These are phyloP conservation scores for Alternaria sp. DNA, from an alignment of 2,329 filamentous ascomycete genomes.

Conservation along the genomic window DNA sequence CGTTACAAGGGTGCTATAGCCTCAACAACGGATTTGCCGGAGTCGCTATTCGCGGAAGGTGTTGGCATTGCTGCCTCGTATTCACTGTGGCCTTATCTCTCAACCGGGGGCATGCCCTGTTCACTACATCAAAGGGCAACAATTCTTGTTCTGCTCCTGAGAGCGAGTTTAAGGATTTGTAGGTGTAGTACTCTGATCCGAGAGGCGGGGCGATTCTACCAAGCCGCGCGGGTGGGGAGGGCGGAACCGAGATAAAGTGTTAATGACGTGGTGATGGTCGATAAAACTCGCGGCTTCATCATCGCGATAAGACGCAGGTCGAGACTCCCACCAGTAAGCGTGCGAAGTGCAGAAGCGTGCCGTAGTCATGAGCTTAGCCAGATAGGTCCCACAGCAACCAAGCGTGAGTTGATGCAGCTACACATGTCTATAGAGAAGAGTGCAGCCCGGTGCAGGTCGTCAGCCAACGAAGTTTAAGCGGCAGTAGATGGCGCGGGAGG, in stretches of 20 bases:
- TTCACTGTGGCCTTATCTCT: neutral
- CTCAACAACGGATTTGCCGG: neutral
- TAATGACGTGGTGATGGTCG: conserved; percentile 3
- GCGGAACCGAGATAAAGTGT: conserved; percentile 1
- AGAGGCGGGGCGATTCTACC: neutral
- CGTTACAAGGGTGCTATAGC: neutral
- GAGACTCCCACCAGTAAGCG: conserved; percentile 3
- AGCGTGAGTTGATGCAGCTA: neutral
- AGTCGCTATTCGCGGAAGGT: neutral
- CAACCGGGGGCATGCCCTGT: neutral
- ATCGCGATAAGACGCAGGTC: conserved; percentile 3
- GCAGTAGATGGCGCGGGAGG: conserved; percentile 20
- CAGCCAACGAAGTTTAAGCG: conserved; percentile 9
- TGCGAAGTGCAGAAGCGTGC: conserved; percentile 1
- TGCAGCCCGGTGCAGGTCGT: neutral
- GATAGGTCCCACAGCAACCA: conserved; percentile 1
- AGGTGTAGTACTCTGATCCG: neutral
- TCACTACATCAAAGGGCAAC: neutral
- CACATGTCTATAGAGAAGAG: neutral
- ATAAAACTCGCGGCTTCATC: conserved; percentile 2
- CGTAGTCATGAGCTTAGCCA: neutral
- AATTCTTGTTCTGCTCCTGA: neutral
- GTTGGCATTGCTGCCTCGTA: neutral
- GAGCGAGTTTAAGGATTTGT: neutral
- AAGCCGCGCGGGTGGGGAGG: conserved; percentile 1